Percentiles rank a stretch among this genome's conserved stretches.
These are phyloP conservation scores for Coemansia asiatica DNA, from an alignment of 192 early-diverging fungal genomes.

Conservation along the genomic window DNA sequence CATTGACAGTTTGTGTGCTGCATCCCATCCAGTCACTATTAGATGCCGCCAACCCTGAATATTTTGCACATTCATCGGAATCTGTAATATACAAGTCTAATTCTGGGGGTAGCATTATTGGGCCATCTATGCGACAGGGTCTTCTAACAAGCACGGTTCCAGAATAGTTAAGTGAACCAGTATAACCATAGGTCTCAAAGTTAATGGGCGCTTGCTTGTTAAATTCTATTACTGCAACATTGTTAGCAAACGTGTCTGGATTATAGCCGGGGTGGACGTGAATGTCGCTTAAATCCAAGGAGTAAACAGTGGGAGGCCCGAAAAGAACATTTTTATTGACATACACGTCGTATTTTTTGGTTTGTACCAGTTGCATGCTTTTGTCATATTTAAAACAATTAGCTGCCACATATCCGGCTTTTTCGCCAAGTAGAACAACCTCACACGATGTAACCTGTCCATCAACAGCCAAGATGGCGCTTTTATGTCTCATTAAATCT, in stretches of 20 bases:
- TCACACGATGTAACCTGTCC: neutral
- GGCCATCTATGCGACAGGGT: neutral
- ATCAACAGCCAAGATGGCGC: neutral
- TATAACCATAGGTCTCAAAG: neutral
- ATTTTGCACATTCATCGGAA: neutral
- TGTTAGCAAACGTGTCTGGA: neutral
- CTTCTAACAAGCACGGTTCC: neutral
- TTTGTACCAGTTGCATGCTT: neutral
- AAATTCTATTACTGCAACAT: neutral
- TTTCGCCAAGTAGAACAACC: neutral
- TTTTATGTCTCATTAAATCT: neutral
- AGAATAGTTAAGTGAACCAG: neutral
- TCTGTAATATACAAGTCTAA: too few species aligned
- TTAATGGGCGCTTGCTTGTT: neutral
- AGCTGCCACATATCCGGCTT: neutral
- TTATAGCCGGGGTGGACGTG: neutral
- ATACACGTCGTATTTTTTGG: neutral
- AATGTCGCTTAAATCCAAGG: neutral
- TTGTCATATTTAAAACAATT: neutral
- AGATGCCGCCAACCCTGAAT: neutral
- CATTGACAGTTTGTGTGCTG: neutral
- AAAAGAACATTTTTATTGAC: neutral
- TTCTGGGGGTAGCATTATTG: too few species aligned
- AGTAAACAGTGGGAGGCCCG: neutral
- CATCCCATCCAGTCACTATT: neutral